Evolutionary conservation across 306 rosid genomes (phyloP).

Genomic region (Fragaria vesca): DNA sequence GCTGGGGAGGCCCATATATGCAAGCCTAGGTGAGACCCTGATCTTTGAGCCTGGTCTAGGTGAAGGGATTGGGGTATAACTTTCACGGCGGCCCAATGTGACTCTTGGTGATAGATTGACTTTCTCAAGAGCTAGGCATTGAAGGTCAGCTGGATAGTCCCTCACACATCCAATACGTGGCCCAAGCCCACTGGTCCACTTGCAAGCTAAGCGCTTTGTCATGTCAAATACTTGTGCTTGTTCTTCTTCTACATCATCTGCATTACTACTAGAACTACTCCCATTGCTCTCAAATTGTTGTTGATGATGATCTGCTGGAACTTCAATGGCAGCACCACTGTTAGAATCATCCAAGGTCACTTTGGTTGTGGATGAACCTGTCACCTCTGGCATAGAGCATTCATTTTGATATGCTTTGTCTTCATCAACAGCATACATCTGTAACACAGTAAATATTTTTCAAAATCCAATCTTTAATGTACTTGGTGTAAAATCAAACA

Average conservation of each 20-base stretch:
- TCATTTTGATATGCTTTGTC: conserved; percentile 25
- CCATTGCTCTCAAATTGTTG: background rate
- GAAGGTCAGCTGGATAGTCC: conserved; percentile 43
- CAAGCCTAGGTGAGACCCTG: conserved; percentile 49
- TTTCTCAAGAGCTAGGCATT: conserved; percentile 41
- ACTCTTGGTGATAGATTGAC: conserved; percentile 45
- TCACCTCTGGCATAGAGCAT: background rate
- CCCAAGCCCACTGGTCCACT: conserved; percentile 44
- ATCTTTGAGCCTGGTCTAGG: conserved; percentile 50
- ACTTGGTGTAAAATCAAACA: background rate
- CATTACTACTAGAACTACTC: background rate
- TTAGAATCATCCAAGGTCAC: conserved; percentile 2
- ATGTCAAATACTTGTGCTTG: conserved; percentile 21
- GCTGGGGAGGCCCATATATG: conserved; percentile 48
- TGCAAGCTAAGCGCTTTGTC: conserved; percentile 43
- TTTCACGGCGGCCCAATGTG: background rate
- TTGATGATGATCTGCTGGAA: conserved; percentile 16
- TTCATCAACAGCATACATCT: conserved; percentile 39
- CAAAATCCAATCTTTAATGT: background rate
- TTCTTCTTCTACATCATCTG: conserved; percentile 5
- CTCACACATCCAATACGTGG: conserved; percentile 54
- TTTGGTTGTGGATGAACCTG: background rate
- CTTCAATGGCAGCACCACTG: background rate
- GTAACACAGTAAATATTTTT: background rate
- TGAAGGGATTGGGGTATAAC: conserved; percentile 40